Base-by-base conservation (phyloP, 768 basidiomycete genomes). In the Butyriboletus loyo region DNA sequence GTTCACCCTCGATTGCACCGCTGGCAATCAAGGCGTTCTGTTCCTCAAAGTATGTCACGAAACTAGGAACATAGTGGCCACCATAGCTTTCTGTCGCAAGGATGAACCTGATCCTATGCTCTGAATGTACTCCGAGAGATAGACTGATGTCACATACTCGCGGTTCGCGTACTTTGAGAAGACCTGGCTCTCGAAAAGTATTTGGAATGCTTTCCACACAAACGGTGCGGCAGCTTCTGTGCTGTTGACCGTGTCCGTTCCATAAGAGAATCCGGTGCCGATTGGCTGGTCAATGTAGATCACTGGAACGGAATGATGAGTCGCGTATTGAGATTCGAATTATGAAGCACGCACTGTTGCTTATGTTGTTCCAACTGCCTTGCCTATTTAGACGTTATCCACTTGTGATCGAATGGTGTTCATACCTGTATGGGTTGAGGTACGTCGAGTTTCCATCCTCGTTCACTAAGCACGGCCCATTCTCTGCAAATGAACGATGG, bases 281-380 rank as follows among this genome's bases (percentile, higher is more conserved):
- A 86, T 81, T 5, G 84, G 85, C 60, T 86, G 84, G 63, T 86
- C 84, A 30, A 86, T 82, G 61, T 86, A 86, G 31, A 87, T 81
- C 67, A 87, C 84, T 86, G 46, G 1, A 13, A 5, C n/a, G 9
- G 8, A 1, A 46, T 9, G 11, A 50, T 44, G 43, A 43, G 43
- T 37, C 17, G 19, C 25, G 17, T n/a, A 7, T 22, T 25, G 19
- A 36, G 32, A 34, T n/a, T 17, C 36, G 30, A 13, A 22, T 24
- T n/a, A 13, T 24, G 27, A 11, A 8, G 9, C 22, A 61, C 82
- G 35, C 44, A 85, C 85, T 78, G 55, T 87, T 87, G 69, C 79
- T 84, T 46, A 82, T 60, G 48, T 79, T 82, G 59, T 86, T 87
- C 86, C 86, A 87, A 50, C 85, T 83, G 35, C 10, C 35, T 38